Base-by-base conservation (phyloP, 2,329 filamentous ascomycete species). In the Cladosporium sp. region DNA sequence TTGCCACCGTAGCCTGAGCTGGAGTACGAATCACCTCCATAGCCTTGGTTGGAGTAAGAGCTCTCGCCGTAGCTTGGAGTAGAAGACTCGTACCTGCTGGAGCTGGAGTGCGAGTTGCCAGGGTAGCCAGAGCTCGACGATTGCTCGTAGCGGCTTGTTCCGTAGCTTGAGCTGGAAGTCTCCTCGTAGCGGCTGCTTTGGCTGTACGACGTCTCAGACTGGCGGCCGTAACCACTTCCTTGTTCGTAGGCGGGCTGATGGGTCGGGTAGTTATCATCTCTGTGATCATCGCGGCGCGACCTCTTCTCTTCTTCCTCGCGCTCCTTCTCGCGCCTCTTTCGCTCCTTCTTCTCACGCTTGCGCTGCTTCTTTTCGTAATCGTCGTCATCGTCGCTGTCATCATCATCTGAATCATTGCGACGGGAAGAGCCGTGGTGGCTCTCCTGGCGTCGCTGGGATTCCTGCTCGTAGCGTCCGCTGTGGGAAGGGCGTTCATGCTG, bases 401-500 rank as follows among this genome's bases (percentile, higher is more conserved):
- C 65, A 63, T 73, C 61, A 28, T 63, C 64, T 17, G 52, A 48
- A 20, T 61, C 57, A 12, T 55, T 22, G 6, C 39, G 32, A n/a
- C 32, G 52, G 13, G 52, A 55, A 12, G 52, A 55, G 20, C 32
- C 34, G 28, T 55, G 15, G 51, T 70, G 67, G 51, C 66, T 60
- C 62, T 79, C 75, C 48, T 81, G 79, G 19, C 73, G 77, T 28
- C 77, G 76, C 71, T 87, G 82, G 35, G 80, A 82, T 37, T 77
- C 81, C 62, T 83, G 76, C 65, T 86, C 80, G 60, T 83, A 86
- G 5, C 83, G 80, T 42, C 83, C 81, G 3, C 79, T 79, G 53
- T 77, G 72, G 6, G 70, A 74, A 15, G 44, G 44, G 19, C 13
- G 34, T 12, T 13, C 28, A 10, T 49, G 47, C 24, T 35, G 17